Evolutionary conservation across 192 early-diverging fungal species (phyloP).

Genomic region (Backusella liffmaniae): DNA sequence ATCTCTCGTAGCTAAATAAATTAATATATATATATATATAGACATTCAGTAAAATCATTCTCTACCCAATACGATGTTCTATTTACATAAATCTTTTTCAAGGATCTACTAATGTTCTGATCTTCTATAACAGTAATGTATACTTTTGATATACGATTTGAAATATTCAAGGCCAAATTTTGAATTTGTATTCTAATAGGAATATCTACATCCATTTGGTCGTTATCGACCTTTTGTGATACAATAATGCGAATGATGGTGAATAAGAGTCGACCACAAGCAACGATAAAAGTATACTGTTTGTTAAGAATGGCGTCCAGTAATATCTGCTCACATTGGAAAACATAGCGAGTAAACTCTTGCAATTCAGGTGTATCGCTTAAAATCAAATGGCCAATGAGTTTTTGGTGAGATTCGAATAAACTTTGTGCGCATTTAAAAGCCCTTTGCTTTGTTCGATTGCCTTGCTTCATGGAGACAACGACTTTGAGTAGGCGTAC

Average conservation of each 20-base stretch:
- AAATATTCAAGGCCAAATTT: background rate
- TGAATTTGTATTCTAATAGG: background rate
- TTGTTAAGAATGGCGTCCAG: background rate
- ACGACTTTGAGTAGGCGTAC: conserved; percentile 9
- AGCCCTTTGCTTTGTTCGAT: conserved; percentile 8
- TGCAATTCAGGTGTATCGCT: background rate
- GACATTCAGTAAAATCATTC: background rate
- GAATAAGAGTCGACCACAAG: conserved; percentile 4
- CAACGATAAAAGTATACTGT: conserved; percentile 10
- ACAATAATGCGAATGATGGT: background rate
- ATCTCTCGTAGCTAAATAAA: conserved; percentile 11
- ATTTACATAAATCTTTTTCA: background rate
- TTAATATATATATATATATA: background rate
- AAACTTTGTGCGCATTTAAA: conserved; percentile 17
- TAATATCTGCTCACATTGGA: conserved; percentile 6
- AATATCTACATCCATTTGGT: conserved; percentile 5
- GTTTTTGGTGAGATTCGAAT: conserved; percentile 12
- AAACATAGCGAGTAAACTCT: background rate
- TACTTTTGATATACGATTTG: background rate
- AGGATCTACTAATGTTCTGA: background rate
- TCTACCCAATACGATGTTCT: background rate
- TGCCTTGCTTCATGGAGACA: background rate
- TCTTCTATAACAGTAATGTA: background rate
- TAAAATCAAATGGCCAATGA: conserved; percentile 1
- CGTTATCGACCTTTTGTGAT: background rate